phyloP scores from a whole-genome alignment of 208 protist genomes.

The Vickermania spadyakhi region DNA sequence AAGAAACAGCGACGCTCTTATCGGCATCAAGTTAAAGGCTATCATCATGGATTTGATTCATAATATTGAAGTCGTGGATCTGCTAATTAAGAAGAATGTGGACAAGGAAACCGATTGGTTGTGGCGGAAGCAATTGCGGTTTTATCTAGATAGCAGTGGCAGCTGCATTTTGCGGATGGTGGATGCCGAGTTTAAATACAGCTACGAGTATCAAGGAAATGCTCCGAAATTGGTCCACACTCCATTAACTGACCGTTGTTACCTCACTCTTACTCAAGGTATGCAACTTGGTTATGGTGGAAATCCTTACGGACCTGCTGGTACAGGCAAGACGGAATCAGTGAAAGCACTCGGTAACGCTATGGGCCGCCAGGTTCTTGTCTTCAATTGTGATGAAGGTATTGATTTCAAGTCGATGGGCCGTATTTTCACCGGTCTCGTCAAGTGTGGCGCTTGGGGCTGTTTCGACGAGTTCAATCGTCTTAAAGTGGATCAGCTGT shows the following conservation, averaged over 20 bases:
- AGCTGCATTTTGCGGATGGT: slow-evolving; percentile 90
- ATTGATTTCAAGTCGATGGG: slow-evolving; percentile 99
- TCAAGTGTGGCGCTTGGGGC: slow-evolving; percentile 98
- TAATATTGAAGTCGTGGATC: slow-evolving; percentile 94
- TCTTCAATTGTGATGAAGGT: slow-evolving; percentile 99
- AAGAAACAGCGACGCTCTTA: slow-evolving; percentile 76
- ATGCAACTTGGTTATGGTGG: slow-evolving; percentile 98
- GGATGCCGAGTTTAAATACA: slow-evolving; percentile 94
- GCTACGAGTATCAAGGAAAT: slow-evolving; percentile 99
- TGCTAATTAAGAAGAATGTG: slow-evolving; percentile 71
- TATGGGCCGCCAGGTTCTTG: slow-evolving; percentile 96
- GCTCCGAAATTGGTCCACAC: slow-evolving; percentile 97
- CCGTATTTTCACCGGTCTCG: slow-evolving; percentile 98
- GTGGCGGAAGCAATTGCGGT: slow-evolving; percentile 97
- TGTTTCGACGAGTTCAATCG: slow-evolving; percentile 99
- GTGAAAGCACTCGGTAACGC: slow-evolving; percentile 97
- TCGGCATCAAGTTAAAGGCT: slow-evolving; percentile 94
- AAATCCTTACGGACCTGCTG: slow-evolving; percentile 98
- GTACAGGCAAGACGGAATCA: slow-evolving; percentile 98
- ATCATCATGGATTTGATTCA: slow-evolving; percentile 98
- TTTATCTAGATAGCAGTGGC: slow-evolving; percentile 72
- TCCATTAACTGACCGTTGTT: slow-evolving; percentile 97
- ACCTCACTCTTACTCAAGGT: slow-evolving; percentile 96
- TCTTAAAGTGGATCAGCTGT: slow-evolving; percentile 97
- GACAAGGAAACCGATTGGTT: slow-evolving; percentile 87